Evolutionary conservation across 495 filamentous ascomycete species (phyloP).

Genomic region (Penicillium canariense): DNA sequence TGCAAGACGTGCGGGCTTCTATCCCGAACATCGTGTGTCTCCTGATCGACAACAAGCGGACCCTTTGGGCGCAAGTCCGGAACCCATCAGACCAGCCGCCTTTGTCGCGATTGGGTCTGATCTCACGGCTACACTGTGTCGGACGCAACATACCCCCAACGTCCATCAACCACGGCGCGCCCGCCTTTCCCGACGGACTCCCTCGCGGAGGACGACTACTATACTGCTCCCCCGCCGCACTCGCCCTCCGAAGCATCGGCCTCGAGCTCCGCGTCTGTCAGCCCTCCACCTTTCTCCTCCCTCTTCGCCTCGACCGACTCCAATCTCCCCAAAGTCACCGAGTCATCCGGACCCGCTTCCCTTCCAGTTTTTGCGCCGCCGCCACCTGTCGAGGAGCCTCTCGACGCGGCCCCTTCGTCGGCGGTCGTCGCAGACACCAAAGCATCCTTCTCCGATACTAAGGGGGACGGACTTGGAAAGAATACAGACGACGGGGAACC

Average conservation of each 20-base stretch:
- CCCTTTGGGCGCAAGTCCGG: slow-evolving; percentile 23
- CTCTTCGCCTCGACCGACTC: slow-evolving; percentile 51
- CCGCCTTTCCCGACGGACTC: slow-evolving; percentile 46
- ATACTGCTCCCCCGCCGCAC: slow-evolving; percentile 60
- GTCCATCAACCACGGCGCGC: slow-evolving; percentile 64
- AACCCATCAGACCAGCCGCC: slow-evolving; percentile 29
- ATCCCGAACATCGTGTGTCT: slow-evolving; percentile 13
- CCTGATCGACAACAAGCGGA: slow-evolving; percentile 32
- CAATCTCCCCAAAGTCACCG: slow-evolving; percentile 53
- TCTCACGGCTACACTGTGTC: slow-evolving; percentile 60
- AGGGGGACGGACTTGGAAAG: slow-evolving; percentile 66
- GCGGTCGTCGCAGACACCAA: slow-evolving; percentile 75
- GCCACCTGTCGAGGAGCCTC: slow-evolving; percentile 35
- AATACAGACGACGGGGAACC: slow-evolving; percentile 83
- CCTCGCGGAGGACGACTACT: slow-evolving; percentile 49
- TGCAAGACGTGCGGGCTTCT: neutral
- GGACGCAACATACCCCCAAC: slow-evolving; percentile 58
- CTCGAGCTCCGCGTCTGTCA: slow-evolving; percentile 49
- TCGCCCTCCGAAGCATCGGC: slow-evolving; percentile 68
- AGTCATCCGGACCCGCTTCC: slow-evolving; percentile 52
- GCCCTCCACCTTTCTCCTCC: slow-evolving; percentile 64
- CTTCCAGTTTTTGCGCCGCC: slow-evolving; percentile 57
- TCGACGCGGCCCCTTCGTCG: slow-evolving; percentile 50
- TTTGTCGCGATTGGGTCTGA: slow-evolving; percentile 18
- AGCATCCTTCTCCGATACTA: slow-evolving; percentile 73